Percentiles rank a stretch among this genome's conserved stretches.
Evolutionary conservation across 2,329 filamentous ascomycete species (phyloP).

Genomic region (Exophiala sp.): DNA sequence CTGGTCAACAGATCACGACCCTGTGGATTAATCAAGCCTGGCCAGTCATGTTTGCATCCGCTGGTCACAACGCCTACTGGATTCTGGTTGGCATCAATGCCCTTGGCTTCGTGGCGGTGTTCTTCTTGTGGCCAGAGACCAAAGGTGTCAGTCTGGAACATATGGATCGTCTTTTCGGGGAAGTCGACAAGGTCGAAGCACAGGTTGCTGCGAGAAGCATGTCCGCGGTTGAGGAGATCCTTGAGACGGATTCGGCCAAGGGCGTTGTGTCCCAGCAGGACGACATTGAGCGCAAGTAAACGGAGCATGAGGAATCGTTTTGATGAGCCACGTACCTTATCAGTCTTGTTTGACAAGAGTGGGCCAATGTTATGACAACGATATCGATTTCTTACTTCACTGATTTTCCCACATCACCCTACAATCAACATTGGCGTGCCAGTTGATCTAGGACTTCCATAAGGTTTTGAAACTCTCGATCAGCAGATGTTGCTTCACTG

Average conservation of each 20-base stretch:
- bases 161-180: constrained; percentile 38
- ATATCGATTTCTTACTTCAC: no score
- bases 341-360: no score
- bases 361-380: no score
- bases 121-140: constrained; percentile 36
- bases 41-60: constrained; percentile 38
- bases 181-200: constrained; percentile 38
- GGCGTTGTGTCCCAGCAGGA: no score
- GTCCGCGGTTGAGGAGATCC: neutral
- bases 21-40: constrained; percentile 35
- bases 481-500: no score
- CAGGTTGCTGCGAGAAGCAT: constrained; percentile 29
- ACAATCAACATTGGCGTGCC: neutral
- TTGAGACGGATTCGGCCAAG: neutral
- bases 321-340: no score
- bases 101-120: constrained; percentile 35
- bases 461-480: no score
- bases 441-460: no score
- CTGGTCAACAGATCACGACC: constrained; percentile 38
- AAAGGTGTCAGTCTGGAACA: constrained; percentile 36
- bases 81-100: constrained; percentile 40
- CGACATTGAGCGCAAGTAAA: no score
- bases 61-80: constrained; percentile 40
- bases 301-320: no score
- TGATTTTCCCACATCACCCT: neutral